phyloP scores from a whole-genome alignment of 2,329 filamentous ascomycete genomes.

The Aspergillus pseudoviridinutans region DNA sequence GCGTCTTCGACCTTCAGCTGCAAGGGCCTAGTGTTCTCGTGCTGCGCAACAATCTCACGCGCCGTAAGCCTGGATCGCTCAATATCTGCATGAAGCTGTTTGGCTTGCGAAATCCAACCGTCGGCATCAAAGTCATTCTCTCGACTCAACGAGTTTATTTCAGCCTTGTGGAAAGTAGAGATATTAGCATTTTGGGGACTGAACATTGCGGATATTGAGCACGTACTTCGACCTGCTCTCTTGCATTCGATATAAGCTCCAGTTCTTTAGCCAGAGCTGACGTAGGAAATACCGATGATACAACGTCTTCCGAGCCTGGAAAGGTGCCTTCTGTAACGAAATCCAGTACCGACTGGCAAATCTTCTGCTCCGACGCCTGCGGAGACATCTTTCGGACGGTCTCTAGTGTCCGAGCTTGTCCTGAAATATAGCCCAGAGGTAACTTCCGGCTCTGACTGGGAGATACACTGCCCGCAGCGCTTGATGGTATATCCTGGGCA shows the following conservation, averaged over 20 bases:
- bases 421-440: not conserved
- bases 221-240: conserved; percentile 51
- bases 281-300: conserved; percentile 50
- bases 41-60: conserved; percentile 72
- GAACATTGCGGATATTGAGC: not conserved
- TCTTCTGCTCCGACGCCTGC: conserved; percentile 37
- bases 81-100: conserved; percentile 80
- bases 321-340: conserved; percentile 58
- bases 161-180: conserved; percentile 46
- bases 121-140: conserved; percentile 76
- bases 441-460: not conserved
- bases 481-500: not conserved
- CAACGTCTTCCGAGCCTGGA: conserved; percentile 54
- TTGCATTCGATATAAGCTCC: conserved; percentile 48
- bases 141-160: conserved; percentile 72
- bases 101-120: conserved; percentile 80
- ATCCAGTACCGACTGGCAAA: conserved; percentile 61
- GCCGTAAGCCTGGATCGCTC: conserved; percentile 74
- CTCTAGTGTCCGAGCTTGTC: not conserved
- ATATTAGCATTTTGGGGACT: conserved; percentile 8
- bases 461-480: not conserved
- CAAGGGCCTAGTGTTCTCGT: conserved; percentile 64
- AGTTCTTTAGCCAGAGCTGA: conserved; percentile 48
- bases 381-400: conserved; percentile 23
- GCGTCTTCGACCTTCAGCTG: conserved; percentile 62